Conservation (phyloP, 306 rosid species). For the Trifolium fragiferum region DNA sequence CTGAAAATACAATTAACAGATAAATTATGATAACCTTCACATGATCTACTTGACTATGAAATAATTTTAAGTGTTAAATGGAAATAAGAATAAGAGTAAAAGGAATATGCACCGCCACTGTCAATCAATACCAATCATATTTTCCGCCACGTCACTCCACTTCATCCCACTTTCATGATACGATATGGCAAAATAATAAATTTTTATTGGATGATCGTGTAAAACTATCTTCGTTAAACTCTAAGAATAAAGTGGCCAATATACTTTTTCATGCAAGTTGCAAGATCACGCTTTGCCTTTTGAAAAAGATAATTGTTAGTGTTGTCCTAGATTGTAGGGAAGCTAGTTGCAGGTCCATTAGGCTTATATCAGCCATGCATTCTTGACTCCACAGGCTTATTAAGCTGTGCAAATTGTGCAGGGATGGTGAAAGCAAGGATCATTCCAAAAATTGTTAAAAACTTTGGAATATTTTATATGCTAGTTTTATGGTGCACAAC, state of each 20-base stretch:
- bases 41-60: neutral
- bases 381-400: neutral
- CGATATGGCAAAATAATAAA: too few relatives aligned
- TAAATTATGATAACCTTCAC: too few relatives aligned
- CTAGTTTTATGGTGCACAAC: neutral
- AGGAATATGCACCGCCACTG: too few relatives aligned
- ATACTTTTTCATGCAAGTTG: neutral
- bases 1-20: too few relatives aligned
- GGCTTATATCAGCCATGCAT: neutral
- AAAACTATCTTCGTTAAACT: too few relatives aligned
- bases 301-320: neutral
- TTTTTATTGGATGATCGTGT: too few relatives aligned
- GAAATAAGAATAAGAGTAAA: too few relatives aligned
- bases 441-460: neutral
- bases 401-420: neutral
- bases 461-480: neutral
- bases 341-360: neutral
- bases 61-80: neutral
- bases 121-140: too few relatives aligned
- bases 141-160: too few relatives aligned
- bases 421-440: neutral
- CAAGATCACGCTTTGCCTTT: neutral
- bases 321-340: neutral
- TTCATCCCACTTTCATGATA: too few relatives aligned
- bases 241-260: neutral